phyloP scores from a whole-genome alignment of 1,139 yeast species.

The Nakaseomyces nivariensis region DNA sequence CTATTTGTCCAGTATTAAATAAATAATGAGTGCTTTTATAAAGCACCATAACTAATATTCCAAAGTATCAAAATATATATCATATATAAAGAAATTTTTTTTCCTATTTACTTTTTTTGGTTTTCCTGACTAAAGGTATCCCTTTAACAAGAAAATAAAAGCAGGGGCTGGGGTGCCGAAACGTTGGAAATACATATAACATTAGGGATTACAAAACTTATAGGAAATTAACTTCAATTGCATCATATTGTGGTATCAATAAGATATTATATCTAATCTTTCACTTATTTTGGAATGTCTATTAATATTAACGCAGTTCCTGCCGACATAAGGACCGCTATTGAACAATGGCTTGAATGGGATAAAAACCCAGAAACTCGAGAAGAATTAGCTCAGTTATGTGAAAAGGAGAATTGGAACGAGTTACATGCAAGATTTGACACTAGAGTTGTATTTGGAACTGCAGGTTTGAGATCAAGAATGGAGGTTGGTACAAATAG shows the following conservation, averaged over 20 bases:
- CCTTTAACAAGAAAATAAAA: too few relatives aligned
- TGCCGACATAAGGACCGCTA: conserved; percentile 9
- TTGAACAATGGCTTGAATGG: conserved; percentile 20
- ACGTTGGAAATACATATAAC: too few relatives aligned
- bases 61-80: not conserved
- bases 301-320: conserved; percentile 8
- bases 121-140: too few relatives aligned
- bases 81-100: not conserved
- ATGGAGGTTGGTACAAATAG: conserved; percentile 89
- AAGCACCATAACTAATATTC: not conserved
- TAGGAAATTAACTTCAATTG: too few relatives aligned
- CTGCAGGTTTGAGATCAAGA: conserved; percentile 79
- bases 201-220: too few relatives aligned
- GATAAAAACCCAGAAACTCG: conserved; percentile 44
- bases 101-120: too few relatives aligned
- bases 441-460: conserved; percentile 70
- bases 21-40: too few relatives aligned
- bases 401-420: conserved; percentile 32
- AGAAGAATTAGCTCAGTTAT: conserved; percentile 45
- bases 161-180: too few relatives aligned
- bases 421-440: conserved; percentile 41
- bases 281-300: not conserved
- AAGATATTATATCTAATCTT: too few relatives aligned
- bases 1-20: too few relatives aligned
- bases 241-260: too few relatives aligned